These are phyloP conservation scores for Beauveria brongniartii DNA, from an alignment of 2,329 filamentous ascomycete genomes.

Conservation along the genomic window DNA sequence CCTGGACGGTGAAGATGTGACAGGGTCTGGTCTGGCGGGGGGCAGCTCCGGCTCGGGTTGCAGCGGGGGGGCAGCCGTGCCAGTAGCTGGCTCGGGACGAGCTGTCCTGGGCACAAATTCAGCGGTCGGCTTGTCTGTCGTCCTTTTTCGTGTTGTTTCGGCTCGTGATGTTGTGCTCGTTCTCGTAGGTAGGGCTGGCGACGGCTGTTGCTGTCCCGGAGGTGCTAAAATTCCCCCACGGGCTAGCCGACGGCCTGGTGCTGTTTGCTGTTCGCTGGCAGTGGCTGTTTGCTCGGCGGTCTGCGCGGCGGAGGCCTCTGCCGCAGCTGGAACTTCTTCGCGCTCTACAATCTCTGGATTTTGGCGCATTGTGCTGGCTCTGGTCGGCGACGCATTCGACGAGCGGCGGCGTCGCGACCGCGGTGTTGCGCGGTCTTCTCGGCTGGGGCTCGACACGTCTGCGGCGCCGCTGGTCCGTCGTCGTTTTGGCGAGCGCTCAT, in stretches of 20 bases:
- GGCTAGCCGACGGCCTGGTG: slow-evolving; percentile 7
- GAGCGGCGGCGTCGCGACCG: slow-evolving; percentile 30
- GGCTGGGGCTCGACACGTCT: slow-evolving; percentile 21
- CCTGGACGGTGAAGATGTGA: slow-evolving; percentile 45
- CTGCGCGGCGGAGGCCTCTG: slow-evolving; percentile 16
- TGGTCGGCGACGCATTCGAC: slow-evolving; percentile 61
- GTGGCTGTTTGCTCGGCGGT: background rate
- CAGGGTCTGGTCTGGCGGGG: slow-evolving; percentile 44
- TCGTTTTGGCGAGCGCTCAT: slow-evolving; percentile 54
- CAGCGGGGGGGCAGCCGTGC: slow-evolving; percentile 5
- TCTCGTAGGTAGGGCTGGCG: background rate
- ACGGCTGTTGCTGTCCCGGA: background rate
- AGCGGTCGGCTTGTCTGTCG: background rate
- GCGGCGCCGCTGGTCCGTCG: slow-evolving; percentile 40
- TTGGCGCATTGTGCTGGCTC: slow-evolving; percentile 52
- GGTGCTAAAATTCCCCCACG: slow-evolving; percentile 6
- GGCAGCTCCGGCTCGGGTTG: slow-evolving; percentile 57
- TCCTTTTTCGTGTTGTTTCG: background rate
- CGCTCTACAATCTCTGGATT: slow-evolving; percentile 50
- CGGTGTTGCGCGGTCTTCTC: slow-evolving; percentile 15
- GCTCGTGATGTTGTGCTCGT: background rate
- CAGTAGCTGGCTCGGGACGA: background rate
- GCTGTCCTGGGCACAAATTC: background rate
- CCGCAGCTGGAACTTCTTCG: slow-evolving; percentile 29
- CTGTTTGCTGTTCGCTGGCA: slow-evolving; percentile 4